Evolutionary conservation across 495 filamentous ascomycete species (phyloP).

Genomic region (Neurospora pannonica): DNA sequence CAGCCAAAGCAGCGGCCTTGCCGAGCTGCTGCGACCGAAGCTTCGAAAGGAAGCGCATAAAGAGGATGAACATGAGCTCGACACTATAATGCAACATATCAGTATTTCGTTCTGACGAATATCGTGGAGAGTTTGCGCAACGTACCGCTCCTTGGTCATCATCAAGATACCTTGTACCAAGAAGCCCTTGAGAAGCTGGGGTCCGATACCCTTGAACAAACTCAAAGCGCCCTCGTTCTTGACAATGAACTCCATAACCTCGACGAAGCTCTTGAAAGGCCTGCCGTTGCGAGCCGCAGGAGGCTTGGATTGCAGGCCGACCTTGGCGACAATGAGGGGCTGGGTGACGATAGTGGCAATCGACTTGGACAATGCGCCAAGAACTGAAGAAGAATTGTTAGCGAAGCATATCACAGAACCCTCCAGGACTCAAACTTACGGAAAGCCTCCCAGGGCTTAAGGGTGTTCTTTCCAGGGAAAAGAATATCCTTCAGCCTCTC

Average conservation of each 20-base stretch:
- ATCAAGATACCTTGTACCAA: slow-evolving; percentile 92
- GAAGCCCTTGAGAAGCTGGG: slow-evolving; percentile 87
- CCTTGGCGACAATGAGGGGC: slow-evolving; percentile 96
- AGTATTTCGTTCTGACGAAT: slow-evolving; percentile 4
- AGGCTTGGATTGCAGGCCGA: slow-evolving; percentile 87
- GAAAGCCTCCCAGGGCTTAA: slow-evolving; percentile 86
- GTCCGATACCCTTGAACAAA: slow-evolving; percentile 94
- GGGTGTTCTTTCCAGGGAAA: slow-evolving; percentile 65
- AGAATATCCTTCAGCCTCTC: slow-evolving; percentile 74
- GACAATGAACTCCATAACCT: slow-evolving; percentile 91
- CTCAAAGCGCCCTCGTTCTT: slow-evolving; percentile 73
- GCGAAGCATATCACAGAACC: not conserved
- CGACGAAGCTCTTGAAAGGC: slow-evolving; percentile 87
- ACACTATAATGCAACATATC: slow-evolving; percentile 45
- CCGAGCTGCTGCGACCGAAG: slow-evolving; percentile 61
- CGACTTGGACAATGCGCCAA: slow-evolving; percentile 88
- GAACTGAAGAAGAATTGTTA: slow-evolving; percentile 41
- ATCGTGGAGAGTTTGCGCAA: not conserved
- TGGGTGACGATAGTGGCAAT: slow-evolving; percentile 90
- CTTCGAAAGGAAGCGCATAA: slow-evolving; percentile 71
- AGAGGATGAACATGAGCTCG: slow-evolving; percentile 78
- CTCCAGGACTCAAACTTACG: slow-evolving; percentile 43
- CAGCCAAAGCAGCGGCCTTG: slow-evolving; percentile 51
- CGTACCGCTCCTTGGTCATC: slow-evolving; percentile 98
- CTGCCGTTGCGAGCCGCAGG: slow-evolving; percentile 77